These are phyloP conservation scores for Begonia masoniana DNA, from an alignment of 306 rosid genomes.

Conservation along the genomic window DNA sequence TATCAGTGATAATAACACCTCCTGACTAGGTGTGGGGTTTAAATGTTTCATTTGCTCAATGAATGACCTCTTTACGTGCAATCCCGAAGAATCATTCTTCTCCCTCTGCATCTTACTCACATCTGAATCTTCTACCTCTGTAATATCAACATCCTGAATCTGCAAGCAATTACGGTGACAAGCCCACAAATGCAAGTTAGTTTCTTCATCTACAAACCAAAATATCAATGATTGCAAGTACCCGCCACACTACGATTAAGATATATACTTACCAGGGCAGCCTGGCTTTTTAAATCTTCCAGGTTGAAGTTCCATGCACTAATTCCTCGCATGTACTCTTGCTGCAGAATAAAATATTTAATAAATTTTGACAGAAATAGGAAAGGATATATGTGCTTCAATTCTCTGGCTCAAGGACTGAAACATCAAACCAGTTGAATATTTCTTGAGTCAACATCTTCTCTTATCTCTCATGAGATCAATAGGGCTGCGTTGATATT, in stretches of 20 bases:
- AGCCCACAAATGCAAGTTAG: constrained; percentile 4
- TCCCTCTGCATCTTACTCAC: constrained; percentile 28
- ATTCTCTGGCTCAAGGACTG: not conserved
- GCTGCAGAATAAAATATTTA: constrained; percentile 37
- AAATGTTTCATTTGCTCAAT: constrained; percentile 34
- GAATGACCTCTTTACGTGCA: constrained; percentile 28
- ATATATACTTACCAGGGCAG: constrained; percentile 73
- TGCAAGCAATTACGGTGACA: constrained; percentile 21
- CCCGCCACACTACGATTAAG: constrained; percentile 4
- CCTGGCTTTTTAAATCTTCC: constrained; percentile 89
- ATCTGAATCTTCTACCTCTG: constrained; percentile 39
- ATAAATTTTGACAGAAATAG: not conserved
- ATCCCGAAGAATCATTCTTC: constrained; percentile 25
- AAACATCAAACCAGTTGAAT: not conserved
- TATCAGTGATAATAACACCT: constrained; percentile 30
- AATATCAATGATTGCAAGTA: not conserved
- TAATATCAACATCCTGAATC: constrained; percentile 74
- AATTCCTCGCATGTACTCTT: constrained; percentile 97
- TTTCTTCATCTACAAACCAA: not conserved
- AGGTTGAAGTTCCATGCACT: constrained; percentile 99
- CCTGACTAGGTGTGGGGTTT: constrained; percentile 35
- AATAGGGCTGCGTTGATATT: not conserved
- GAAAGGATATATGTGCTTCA: constrained; percentile 1
- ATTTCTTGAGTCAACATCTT: not conserved
- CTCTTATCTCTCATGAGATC: not conserved